These are phyloP conservation scores for Trichophyton verrucosum DNA, from an alignment of 2,329 filamentous ascomycete genomes.

Conservation along the genomic window DNA sequence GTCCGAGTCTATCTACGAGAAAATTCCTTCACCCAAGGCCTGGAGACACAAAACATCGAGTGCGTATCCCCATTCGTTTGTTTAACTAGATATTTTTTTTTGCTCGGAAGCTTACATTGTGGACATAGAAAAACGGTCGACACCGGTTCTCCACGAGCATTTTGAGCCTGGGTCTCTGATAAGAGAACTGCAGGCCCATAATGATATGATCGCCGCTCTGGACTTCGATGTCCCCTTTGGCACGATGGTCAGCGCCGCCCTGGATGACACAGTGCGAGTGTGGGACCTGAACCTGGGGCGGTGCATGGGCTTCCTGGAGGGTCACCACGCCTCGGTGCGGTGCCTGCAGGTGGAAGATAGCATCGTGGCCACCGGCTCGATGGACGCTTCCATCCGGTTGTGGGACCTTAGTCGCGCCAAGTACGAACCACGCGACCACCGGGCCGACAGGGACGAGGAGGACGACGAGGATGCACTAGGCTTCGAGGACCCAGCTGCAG, in stretches of 20 bases:
- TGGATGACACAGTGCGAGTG: constrained; percentile 88
- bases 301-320: constrained; percentile 83
- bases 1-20: constrained; percentile 96
- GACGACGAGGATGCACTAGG: constrained; percentile 49
- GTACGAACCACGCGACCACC: constrained; percentile 59
- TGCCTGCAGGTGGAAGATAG: constrained; percentile 91
- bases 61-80: constrained; percentile 15
- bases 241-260: constrained; percentile 77
- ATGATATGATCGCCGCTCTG: constrained; percentile 73
- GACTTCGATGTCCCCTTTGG: constrained; percentile 98
- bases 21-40: constrained; percentile 56
- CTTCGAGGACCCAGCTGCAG: constrained; percentile 54
- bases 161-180: constrained; percentile 82
- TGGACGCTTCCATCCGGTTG: constrained; percentile 84
- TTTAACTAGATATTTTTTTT: neutral
- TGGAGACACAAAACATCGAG: constrained; percentile 36
- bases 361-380: constrained; percentile 83
- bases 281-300: constrained; percentile 93
- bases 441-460: constrained; percentile 44
- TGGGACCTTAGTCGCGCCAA: constrained; percentile 90
- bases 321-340: constrained; percentile 86
- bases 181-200: constrained; percentile 76
- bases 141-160: constrained; percentile 92
- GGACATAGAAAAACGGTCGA: constrained; percentile 49
- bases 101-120: constrained; percentile 1